These are phyloP conservation scores for Gnomoniopsis smithogilvyi DNA, from an alignment of 2,329 filamentous ascomycete genomes.

Conservation along the genomic window DNA sequence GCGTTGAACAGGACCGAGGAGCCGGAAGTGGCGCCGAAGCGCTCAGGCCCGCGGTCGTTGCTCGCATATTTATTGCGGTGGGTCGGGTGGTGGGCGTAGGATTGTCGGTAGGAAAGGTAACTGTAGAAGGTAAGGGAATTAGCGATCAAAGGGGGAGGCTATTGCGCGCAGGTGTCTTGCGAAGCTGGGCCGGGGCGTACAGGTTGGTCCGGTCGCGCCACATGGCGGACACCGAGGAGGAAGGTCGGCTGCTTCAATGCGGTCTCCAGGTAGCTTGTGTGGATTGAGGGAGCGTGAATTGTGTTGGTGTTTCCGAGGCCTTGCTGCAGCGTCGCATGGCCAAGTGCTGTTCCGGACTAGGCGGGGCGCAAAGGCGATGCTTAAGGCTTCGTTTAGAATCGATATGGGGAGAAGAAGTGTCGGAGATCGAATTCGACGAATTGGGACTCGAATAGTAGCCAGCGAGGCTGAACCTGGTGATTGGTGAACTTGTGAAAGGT, in stretches of 20 bases:
- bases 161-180: constrained; percentile 13
- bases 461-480: constrained; percentile 11
- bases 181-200: constrained; percentile 49
- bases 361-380: constrained; percentile 1
- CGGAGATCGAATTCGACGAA: constrained; percentile 10
- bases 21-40: constrained; percentile 41
- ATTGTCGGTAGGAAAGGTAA: constrained; percentile 98
- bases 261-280: constrained; percentile 10
- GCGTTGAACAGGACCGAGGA: constrained; percentile 54
- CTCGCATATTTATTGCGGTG: constrained; percentile 74
- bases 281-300: background rate
- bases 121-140: constrained; percentile 43
- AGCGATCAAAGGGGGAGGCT: background rate
- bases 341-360: constrained; percentile 10
- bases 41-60: constrained; percentile 52
- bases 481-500: background rate
- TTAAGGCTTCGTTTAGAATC: background rate
- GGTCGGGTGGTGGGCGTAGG: constrained; percentile 89
- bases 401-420: background rate
- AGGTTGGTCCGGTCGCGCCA: constrained; percentile 99
- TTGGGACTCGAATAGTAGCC: constrained; percentile 13
- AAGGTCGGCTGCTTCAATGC: constrained; percentile 19
- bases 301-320: background rate
- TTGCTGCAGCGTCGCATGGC: constrained; percentile 16
- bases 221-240: constrained; percentile 64